Base-by-base conservation (phyloP, 495 filamentous ascomycete genomes). In the Saxophila tyrrhenica region DNA sequence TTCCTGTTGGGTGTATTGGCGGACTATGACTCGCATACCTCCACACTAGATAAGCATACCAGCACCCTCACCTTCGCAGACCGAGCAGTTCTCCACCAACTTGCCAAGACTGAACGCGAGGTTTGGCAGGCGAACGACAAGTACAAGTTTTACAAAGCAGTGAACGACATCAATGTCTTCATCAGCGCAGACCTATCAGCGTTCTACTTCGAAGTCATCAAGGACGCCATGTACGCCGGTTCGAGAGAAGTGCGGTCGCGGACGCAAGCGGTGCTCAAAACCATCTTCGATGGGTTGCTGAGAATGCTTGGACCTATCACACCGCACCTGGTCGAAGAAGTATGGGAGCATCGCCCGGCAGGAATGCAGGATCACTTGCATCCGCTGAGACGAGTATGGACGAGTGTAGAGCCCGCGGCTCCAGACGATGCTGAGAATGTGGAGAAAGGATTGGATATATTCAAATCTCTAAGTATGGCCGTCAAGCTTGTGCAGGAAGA, bases 181-280 rank as follows among this genome's bases (percentile, higher is more conserved):
- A 70, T 94, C 56, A 81, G 79, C 54, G 78, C 74, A 19, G 85
- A 94, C 57, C 78, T 99, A 22, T 96, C 90, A 0, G 80, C 91
- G 0, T 94, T 96, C 65, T 97, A 97, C 70, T 79, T 97, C 49
- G 92, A 97, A 65, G 78, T 84, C 0, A 72, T 89, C 64, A 99
- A 97, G 67, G 92, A 99, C 64, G 74, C 85, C 24, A 69, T 95
- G 2, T 97, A 97, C 71, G 87, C 88, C 25, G 83, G 83, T 21
- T 77, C 78, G 52, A 77, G 78, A 41, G 72, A 75, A 50, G 76
- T 74, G 48, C 65, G 81, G 20, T 68, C 71, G 9, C 67, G 73
- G 19, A 77, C 77, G 2, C 84, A 86, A 61, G 81, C 78, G 11
- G 85, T 89, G 9, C 64, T 95, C 19, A 78, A 78, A 61, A 70